Conservation (phyloP, 139 green algal genomes). For the Chlamydomonas sphaeroides region DNA sequence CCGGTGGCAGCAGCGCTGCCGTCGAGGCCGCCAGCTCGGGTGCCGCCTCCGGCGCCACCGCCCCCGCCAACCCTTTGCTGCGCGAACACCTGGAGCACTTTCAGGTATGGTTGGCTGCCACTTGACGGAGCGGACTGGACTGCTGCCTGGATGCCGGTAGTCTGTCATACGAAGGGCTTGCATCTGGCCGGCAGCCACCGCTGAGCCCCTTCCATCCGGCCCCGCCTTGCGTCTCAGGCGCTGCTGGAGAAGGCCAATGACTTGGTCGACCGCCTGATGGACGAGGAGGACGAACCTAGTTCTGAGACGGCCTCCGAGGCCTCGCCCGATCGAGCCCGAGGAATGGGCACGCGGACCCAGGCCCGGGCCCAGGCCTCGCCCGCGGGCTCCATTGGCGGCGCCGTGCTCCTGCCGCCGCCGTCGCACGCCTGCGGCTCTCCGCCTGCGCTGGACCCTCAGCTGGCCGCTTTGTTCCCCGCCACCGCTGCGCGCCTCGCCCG, state of each 20-base stretch:
- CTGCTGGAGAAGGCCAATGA: slow-evolving; percentile 35
- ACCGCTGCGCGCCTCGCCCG: slow-evolving; percentile 11
- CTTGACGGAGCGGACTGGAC: too few relatives aligned
- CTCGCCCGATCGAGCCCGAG: too few relatives aligned
- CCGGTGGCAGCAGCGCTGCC: not conserved
- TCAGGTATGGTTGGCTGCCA: slow-evolving; percentile 14
- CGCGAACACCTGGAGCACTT: slow-evolving; percentile 32
- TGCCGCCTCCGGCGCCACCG: not conserved
- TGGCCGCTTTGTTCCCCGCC: slow-evolving; percentile 35
- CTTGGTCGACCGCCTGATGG: slow-evolving; percentile 31
- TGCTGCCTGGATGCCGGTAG: not conserved
- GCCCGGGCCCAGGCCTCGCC: too few relatives aligned
- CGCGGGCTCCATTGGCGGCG: too few relatives aligned
- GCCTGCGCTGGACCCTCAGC: slow-evolving; percentile 21
- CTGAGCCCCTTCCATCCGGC: too few relatives aligned
- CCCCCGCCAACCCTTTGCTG: slow-evolving; percentile 12
- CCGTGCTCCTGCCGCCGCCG: too few relatives aligned
- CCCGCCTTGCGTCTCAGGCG: too few relatives aligned
- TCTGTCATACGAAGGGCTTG: not conserved
- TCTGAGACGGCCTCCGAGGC: too few relatives aligned
- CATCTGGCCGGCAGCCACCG: too few relatives aligned
- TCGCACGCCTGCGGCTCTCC: too few relatives aligned
- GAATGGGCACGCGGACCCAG: too few relatives aligned
- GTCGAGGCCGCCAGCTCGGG: not conserved
- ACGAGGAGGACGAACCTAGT: slow-evolving; percentile 10